These are phyloP conservation scores for Entomortierella beljakovae DNA, from an alignment of 192 early-diverging fungal species.

Conservation along the genomic window DNA sequence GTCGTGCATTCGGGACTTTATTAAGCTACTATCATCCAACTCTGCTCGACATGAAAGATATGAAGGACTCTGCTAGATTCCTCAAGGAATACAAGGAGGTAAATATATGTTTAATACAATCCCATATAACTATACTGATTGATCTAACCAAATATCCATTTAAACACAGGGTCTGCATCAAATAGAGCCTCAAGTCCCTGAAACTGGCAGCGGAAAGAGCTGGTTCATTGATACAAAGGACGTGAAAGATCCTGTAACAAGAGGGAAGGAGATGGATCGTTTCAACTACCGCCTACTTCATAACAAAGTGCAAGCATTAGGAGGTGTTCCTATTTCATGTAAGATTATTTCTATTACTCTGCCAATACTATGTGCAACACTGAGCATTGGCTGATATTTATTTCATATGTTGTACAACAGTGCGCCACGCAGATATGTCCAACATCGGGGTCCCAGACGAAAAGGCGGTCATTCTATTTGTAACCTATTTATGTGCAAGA, in stretches of 20 bases:
- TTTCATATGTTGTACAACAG: constrained; percentile 6
- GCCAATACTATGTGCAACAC: not conserved
- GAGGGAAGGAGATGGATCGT: constrained; percentile 51
- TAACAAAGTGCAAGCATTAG: constrained; percentile 50
- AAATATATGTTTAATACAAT: not conserved
- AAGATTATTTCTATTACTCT: constrained; percentile 4
- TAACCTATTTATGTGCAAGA: constrained; percentile 54
- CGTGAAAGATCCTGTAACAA: constrained; percentile 43
- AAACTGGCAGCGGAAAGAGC: constrained; percentile 24
- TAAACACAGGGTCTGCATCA: constrained; percentile 37
- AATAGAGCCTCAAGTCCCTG: constrained; percentile 22
- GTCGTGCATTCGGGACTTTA: constrained; percentile 46
- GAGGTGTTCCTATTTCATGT: constrained; percentile 54
- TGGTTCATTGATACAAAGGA: constrained; percentile 49
- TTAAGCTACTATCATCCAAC: constrained; percentile 56
- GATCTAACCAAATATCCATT: not conserved
- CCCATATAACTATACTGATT: not conserved
- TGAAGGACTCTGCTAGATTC: constrained; percentile 53
- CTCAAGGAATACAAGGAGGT: constrained; percentile 49
- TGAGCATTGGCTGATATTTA: not conserved
- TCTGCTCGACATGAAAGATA: constrained; percentile 38
- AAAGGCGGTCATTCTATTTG: constrained; percentile 54
- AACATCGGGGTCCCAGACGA: constrained; percentile 54
- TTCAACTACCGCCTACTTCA: constrained; percentile 53
- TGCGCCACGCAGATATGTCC: constrained; percentile 51